Conservation (phyloP, 2,329 filamentous ascomycete species). For the Fusarium setosum region DNA sequence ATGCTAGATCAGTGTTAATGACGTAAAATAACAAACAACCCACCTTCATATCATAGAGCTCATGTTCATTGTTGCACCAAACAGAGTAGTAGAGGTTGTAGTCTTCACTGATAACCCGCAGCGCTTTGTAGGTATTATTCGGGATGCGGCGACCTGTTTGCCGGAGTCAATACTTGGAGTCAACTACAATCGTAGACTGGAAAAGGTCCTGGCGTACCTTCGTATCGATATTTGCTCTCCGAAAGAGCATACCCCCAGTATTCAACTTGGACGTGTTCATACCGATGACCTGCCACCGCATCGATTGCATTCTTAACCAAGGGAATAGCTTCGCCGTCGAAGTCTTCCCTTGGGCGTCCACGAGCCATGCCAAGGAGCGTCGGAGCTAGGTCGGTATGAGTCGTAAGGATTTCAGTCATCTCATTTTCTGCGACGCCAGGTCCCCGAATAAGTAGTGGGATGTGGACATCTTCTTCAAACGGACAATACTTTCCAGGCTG, state of each 20-base stretch:
- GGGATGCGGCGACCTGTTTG: neutral
- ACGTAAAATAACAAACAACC: too few species aligned
- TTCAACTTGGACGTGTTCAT: conserved; percentile 64
- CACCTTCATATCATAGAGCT: conserved; percentile 63
- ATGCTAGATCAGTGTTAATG: too few species aligned
- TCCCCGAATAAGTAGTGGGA: neutral
- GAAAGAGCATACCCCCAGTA: conserved; percentile 58
- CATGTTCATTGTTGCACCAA: conserved; percentile 63
- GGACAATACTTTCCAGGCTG: conserved; percentile 6
- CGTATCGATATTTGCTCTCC: conserved; percentile 36
- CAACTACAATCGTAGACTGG: too few species aligned
- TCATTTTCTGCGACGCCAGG: too few species aligned
- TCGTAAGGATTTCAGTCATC: too few species aligned
- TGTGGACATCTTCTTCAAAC: neutral
- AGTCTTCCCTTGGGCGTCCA: too few species aligned
- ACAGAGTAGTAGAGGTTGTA: conserved; percentile 68
- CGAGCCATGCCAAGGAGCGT: too few species aligned
- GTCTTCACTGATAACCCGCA: conserved; percentile 56
- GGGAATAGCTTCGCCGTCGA: too few species aligned
- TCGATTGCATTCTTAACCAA: too few species aligned
- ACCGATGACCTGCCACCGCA: conserved; percentile 10
- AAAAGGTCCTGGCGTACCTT: neutral
- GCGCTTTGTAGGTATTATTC: conserved; percentile 65
- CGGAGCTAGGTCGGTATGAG: too few species aligned
- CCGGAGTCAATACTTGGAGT: too few species aligned